Evolutionary conservation across 441 rosid genomes (phyloP).

Genomic region (Jatropha multifida): DNA sequence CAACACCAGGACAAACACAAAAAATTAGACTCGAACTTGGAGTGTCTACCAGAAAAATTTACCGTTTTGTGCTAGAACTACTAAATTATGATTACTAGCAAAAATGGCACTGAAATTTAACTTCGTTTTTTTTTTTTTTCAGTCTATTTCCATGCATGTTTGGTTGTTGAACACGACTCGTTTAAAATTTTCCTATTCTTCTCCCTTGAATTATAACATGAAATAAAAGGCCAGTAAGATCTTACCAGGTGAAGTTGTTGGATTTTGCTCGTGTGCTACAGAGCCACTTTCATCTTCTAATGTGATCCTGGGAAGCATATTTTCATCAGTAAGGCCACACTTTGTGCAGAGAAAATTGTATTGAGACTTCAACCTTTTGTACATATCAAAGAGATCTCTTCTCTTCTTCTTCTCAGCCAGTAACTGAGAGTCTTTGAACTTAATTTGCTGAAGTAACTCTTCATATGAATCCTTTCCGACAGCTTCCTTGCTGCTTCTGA

Average conservation of each 20-base stretch:
- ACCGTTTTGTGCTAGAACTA: background rate
- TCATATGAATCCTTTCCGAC: slow-evolving; percentile 35
- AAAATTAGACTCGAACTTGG: background rate
- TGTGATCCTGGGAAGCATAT: slow-evolving; percentile 34
- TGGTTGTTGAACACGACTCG: background rate
- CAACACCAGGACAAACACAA: background rate
- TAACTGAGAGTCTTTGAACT: slow-evolving; percentile 46
- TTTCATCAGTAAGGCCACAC: slow-evolving; percentile 53
- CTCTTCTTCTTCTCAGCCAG: slow-evolving; percentile 46
- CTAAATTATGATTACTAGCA: slow-evolving; percentile 2
- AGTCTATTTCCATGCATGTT: background rate
- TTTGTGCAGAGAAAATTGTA: slow-evolving; percentile 53
- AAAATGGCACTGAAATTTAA: background rate
- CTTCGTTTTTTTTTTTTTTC: background rate
- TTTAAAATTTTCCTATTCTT: background rate
- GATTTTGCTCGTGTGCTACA: slow-evolving; percentile 34
- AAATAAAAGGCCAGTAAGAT: background rate
- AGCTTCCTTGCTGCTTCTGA: slow-evolving; percentile 22
- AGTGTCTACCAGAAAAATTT: too few species aligned
- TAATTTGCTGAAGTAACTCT: slow-evolving; percentile 39
- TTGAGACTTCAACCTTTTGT: slow-evolving; percentile 71
- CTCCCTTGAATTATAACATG: background rate
- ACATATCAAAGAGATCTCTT: slow-evolving; percentile 35
- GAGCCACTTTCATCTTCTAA: slow-evolving; percentile 42
- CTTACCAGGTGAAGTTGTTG: slow-evolving; percentile 44